Base-by-base conservation (phyloP, 2,329 filamentous ascomycete species). In the Periconia digitata region DNA sequence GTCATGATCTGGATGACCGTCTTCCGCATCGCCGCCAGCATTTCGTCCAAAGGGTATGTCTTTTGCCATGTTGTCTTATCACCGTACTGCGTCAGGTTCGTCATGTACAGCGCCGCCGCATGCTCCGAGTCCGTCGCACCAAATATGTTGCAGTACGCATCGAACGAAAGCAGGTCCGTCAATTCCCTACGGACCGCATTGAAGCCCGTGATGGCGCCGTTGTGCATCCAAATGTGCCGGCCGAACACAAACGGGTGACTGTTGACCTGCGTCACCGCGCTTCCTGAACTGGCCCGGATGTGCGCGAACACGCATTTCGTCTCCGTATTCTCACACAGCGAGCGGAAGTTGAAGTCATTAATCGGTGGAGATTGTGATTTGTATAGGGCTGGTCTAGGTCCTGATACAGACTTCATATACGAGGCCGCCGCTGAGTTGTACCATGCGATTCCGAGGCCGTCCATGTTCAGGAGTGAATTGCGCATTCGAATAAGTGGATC, bases 221-320 rank as follows among this genome's bases (percentile, higher is more conserved):
- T 82, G 67, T 82, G 79, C 79, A 82, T 81, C 59, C 81, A 77
- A 8, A 72, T 70, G 52, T 81, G 77, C 32, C 78, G 69, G 13
- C 79, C 79, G 44, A 81, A 82, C 23, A 76, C 71, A 59, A 82
- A 82, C 5, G 79, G 79, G 50, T 82, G 79, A 38, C 76, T 78
- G 62, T 82, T 82, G 17, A 79, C 74, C 15, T 72, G 70, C 2
- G 76, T 73, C 21, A 80, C 76, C 1, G 75, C 69, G 6, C 72
- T 76, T 1, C 74, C 76, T 6, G 73, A 77, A 3, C 74, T 74
- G 8, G 78, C 79, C 8, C 79, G 73, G 48, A 82, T 80, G 55
- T 82, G 79, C 0, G 77, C 78, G 38, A 82, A 76, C 21, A 76
- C 69, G n/a, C 74, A 76, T 17, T 72, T 69, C 0, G 74, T 76